Evolutionary conservation across 306 rosid species (phyloP), one percentile per base, ranked within the genome.

Genomic region (Boehmeria nivea): DNA sequence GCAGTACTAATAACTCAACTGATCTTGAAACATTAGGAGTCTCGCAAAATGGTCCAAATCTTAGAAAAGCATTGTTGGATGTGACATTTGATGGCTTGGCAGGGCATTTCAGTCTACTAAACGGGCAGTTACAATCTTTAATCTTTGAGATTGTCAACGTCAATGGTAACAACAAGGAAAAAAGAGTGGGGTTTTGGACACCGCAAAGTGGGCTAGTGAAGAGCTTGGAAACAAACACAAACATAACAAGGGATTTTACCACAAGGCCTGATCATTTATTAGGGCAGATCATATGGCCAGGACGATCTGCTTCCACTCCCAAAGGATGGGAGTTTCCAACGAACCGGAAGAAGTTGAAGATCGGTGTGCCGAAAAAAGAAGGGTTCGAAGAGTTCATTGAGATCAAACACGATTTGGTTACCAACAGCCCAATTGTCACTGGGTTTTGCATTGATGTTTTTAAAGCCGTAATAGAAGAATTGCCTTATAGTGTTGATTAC

Each of bases 401-500:
- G 8, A 9, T 72, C 26, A 67, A 36, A 1, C 14, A 6, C 15
- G 74, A 79, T 21, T n/a, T 43, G 27, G 37, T 15, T 27, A 58
- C 72, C 2, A 76, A 71, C 23, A 56, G 6, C 8, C 40, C 68
- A 7, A 8, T 18, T 27, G 70, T 67, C 54, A 44, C 63, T 1
- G 87, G 89, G 0, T 82, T 58, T 21, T 59, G 77, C 59, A 86
- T 86, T 11, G 95, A 70, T 7, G 52, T 82, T 34, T 82, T 86
- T 46, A 60, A 75, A 11, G 80, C 79, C 1, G 87, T 25, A 7
- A 16, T 82, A 4, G 68, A 58, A 9, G 19, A 60, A 12, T 24
- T 76, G 34, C 74, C 77, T 0, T 76, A 71, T 8, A 43, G 50
- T 21, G 61, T 76, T 52, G 44, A 12, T 12, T 71, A 76, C 9